These are phyloP conservation scores for Apiospora hydei DNA, from an alignment of 2,329 filamentous ascomycete genomes.

Conservation along the genomic window DNA sequence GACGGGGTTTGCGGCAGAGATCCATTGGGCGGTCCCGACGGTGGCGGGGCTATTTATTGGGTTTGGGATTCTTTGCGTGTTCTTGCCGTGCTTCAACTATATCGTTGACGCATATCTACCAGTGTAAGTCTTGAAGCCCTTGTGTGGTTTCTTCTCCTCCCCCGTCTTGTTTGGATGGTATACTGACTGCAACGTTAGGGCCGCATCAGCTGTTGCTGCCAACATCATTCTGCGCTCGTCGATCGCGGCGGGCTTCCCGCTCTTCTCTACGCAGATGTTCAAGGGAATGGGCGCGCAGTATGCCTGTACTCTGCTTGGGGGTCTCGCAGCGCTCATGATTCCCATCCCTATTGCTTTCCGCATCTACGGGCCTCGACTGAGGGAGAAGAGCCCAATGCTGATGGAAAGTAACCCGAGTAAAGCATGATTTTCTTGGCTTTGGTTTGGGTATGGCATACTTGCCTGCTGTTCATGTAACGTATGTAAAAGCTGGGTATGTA, in stretches of 20 bases:
- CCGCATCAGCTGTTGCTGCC: conserved; percentile 42
- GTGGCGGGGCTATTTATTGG: conserved; percentile 9
- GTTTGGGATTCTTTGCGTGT: conserved; percentile 19
- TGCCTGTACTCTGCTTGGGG: conserved; percentile 36
- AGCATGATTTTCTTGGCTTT: neutral
- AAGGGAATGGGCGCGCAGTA: conserved; percentile 44
- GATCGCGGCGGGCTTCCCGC: conserved; percentile 50
- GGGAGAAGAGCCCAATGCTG: conserved; percentile 1
- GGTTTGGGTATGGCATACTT: neutral
- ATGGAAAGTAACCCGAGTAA: neutral
- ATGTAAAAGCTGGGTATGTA: no score
- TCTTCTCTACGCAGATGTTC: conserved; percentile 53
- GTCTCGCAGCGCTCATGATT: conserved; percentile 3
- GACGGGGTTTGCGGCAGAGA: conserved; percentile 11
- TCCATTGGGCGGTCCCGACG: conserved; percentile 22
- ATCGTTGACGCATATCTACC: conserved; percentile 19
- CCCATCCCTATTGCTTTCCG: conserved; percentile 21
- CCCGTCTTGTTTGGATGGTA: neutral
- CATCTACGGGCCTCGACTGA: neutral
- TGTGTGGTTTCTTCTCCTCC: neutral
- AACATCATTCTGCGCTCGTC: conserved; percentile 52
- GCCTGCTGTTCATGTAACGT: no score
- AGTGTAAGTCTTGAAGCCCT: neutral
- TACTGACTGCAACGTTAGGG: neutral
- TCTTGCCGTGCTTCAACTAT: conserved; percentile 23